Evolutionary conservation across 176 grass and related monocot species (phyloP).

Genomic region (Carex kokanica): DNA sequence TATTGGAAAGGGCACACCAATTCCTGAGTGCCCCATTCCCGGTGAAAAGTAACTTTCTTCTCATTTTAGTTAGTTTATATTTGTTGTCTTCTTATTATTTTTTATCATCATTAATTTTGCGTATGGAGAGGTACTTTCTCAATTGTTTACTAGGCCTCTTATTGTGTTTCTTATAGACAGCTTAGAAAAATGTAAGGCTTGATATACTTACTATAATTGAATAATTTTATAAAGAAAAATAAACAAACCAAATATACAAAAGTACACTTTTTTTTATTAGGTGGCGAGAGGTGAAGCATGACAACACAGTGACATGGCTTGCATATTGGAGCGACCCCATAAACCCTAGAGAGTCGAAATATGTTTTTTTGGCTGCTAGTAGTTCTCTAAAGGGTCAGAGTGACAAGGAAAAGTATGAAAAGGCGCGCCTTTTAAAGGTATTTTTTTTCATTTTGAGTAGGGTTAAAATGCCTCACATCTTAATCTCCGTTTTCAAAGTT

Average conservation of each 20-base stretch:
- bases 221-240: neutral
- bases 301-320: constrained; percentile 98
- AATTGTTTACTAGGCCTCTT: neutral
- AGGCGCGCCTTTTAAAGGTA: constrained; percentile 88
- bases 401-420: constrained; percentile 99
- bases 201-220: neutral
- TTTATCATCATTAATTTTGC: constrained; percentile 1
- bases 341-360: constrained; percentile 91
- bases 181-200: neutral
- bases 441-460: neutral
- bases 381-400: constrained; percentile 89
- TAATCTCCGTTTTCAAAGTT: too few relatives aligned
- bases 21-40: constrained; percentile 86
- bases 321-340: constrained; percentile 98
- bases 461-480: too few relatives aligned
- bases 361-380: constrained; percentile 97
- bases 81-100: neutral
- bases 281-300: constrained; percentile 93
- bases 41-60: constrained; percentile 71
- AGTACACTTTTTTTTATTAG: constrained; percentile 22
- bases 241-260: neutral
- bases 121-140: neutral
- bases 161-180: neutral
- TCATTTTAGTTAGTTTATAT: too few relatives aligned
- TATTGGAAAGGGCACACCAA: constrained; percentile 45